Evolutionary conservation across 75 land plant species (phyloP), one percentile per base, ranked within the genome.

Genomic region (Adiantum capillusveneris): DNA sequence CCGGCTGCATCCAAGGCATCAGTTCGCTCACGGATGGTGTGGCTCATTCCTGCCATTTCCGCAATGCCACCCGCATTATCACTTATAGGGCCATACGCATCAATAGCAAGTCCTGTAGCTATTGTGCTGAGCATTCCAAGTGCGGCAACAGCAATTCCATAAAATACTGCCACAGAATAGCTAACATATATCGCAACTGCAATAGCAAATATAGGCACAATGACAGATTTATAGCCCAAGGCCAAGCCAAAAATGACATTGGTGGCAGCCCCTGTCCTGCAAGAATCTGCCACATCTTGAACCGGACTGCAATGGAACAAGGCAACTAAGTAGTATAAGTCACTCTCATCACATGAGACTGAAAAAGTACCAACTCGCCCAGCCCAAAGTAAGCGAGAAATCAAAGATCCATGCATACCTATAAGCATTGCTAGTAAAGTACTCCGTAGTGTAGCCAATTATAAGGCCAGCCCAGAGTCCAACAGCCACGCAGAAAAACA

Each of bases 61-160:
- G 91, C 89, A 53, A 87, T 87, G 26, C 91, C 91, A 28, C 91
- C 91, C 49, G 89, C 91, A 72, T 87, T 87, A 72, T 87, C 91
- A 70, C 91, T 87, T 18, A 87, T 87, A 27, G 90, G 89, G 17
- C 91, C 91, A 75, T 87, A 87, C 9, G 91, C 90, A 60, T 87
- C 91, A 44, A 87, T 87, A 6, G 91, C 79, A 11, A 87, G 66
- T 0, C 91, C 84, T 3, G 91, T 87, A 43, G 91, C 85, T 25
- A 87, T 79, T 1, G 91, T 87, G 72, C 89, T 85, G 6, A 84
- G 76, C 89, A 85, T 84, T 19, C 91, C 89, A 11, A 87, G 59
- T 42, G 85, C 91, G 44, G 89, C 79, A 1, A 87, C 76, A n/a
- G 89, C 90, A 56, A 87, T 81, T 6, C 89, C 91, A 67, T 87